Conservation (phyloP, 148 eudicot species). For the Nyssa sinensis region DNA sequence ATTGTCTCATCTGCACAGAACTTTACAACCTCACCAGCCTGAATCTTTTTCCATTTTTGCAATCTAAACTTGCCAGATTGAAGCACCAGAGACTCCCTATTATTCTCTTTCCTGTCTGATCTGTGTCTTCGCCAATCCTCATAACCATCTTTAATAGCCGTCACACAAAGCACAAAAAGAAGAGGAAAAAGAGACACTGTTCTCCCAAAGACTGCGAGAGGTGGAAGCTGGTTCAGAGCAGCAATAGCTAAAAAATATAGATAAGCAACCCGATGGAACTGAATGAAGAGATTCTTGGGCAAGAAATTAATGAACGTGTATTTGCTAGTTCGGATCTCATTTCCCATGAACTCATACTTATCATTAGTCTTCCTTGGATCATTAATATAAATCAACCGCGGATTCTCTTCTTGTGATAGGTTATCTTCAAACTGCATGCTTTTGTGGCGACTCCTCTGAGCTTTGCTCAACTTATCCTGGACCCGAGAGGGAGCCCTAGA, state of each 20-base stretch:
- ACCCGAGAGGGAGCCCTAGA: constrained; percentile 45
- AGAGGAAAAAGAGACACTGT: constrained; percentile 92
- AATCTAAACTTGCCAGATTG: constrained; percentile 51
- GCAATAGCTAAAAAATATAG: constrained; percentile 86
- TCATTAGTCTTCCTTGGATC: constrained; percentile 78
- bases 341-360: constrained; percentile 64
- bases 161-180: constrained; percentile 81
- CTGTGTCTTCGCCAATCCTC: constrained; percentile 98
- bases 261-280: constrained; percentile 94
- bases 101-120: constrained; percentile 88
- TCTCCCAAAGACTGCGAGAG: constrained; percentile 93
- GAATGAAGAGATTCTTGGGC: constrained; percentile 91
- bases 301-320: constrained; percentile 77
- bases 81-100: constrained; percentile 68
- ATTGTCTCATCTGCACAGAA: constrained; percentile 70
- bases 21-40: constrained; percentile 87
- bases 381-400: constrained; percentile 55
- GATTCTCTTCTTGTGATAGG: constrained; percentile 54
- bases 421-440: constrained; percentile 76
- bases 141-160: constrained; percentile 94
- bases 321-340: constrained; percentile 86
- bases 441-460: constrained; percentile 51
- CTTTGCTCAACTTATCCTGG: constrained; percentile 40
- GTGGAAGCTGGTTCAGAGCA: constrained; percentile 93
- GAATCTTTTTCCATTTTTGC: constrained; percentile 74